These are phyloP conservation scores for Cladosporium phlei DNA, from an alignment of 2,329 filamentous ascomycete species.

Conservation along the genomic window DNA sequence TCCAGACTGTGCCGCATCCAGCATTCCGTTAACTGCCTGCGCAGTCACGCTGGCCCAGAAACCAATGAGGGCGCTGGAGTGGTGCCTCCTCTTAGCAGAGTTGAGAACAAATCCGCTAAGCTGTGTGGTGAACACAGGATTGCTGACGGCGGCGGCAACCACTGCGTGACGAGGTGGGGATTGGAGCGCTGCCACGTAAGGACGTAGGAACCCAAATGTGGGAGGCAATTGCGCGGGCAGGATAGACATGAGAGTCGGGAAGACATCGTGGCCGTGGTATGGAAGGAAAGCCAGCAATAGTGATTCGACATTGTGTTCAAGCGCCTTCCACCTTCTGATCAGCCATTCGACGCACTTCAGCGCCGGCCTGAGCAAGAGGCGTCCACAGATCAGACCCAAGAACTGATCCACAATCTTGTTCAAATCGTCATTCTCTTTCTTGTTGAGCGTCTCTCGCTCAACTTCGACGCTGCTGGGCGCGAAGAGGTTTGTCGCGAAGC, in stretches of 20 bases:
- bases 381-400: slow-evolving; percentile 70
- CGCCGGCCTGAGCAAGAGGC: slow-evolving; percentile 77
- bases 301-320: slow-evolving; percentile 79
- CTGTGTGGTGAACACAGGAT: slow-evolving; percentile 67
- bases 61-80: slow-evolving; percentile 71
- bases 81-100: slow-evolving; percentile 64
- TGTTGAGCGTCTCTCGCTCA: slow-evolving; percentile 80
- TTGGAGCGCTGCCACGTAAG: slow-evolving; percentile 74
- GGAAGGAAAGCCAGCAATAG: slow-evolving; percentile 84
- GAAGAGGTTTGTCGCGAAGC: slow-evolving; percentile 76
- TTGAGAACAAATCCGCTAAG: slow-evolving; percentile 76
- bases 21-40: slow-evolving; percentile 76
- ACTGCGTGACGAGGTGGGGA: slow-evolving; percentile 75
- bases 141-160: slow-evolving; percentile 76
- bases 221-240: slow-evolving; percentile 69
- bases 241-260: slow-evolving; percentile 81
- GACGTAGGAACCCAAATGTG: slow-evolving; percentile 77
- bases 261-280: slow-evolving; percentile 81
- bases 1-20: slow-evolving; percentile 73
- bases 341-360: slow-evolving; percentile 95
- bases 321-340: slow-evolving; percentile 83
- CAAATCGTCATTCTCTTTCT: slow-evolving; percentile 74
- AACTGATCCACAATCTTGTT: slow-evolving; percentile 76
- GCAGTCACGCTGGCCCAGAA: slow-evolving; percentile 91
- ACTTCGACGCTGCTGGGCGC: slow-evolving; percentile 87